Evolutionary conservation across 2,329 filamentous ascomycete genomes (phyloP).

Genomic region (Tolypocladium amazonense): DNA sequence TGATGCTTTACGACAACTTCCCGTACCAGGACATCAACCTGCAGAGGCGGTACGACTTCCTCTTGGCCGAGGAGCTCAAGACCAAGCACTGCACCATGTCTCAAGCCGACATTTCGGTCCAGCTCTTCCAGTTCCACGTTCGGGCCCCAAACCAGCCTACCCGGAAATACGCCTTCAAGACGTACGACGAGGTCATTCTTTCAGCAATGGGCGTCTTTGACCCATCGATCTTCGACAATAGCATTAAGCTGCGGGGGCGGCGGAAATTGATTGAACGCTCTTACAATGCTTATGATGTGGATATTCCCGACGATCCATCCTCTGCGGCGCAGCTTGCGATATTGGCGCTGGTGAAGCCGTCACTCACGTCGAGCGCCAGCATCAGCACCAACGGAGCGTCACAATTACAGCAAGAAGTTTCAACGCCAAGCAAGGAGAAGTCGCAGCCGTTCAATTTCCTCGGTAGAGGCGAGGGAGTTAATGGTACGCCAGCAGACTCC

Average conservation of each 20-base stretch:
- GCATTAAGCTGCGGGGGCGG: constrained; percentile 65
- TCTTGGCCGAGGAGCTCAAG: constrained; percentile 92
- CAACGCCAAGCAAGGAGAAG: constrained; percentile 52
- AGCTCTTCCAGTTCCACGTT: constrained; percentile 82
- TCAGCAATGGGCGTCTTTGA: constrained; percentile 92
- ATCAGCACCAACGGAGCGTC: constrained; percentile 27
- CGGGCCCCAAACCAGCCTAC: constrained; percentile 82
- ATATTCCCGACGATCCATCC: constrained; percentile 75
- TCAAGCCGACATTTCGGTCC: constrained; percentile 79
- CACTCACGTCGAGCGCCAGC: constrained; percentile 29
- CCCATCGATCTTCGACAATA: constrained; percentile 76
- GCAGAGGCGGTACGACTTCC: constrained; percentile 77
- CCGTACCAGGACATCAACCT: constrained; percentile 94
- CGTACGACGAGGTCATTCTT: constrained; percentile 92
- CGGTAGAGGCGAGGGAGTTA: constrained; percentile 54
- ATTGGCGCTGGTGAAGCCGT: constrained; percentile 48
- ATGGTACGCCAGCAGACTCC: constrained; percentile 73
- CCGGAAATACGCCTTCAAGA: constrained; percentile 89
- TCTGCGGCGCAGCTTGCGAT: constrained; percentile 73
- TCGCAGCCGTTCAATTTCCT: constrained; percentile 60
- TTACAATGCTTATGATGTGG: constrained; percentile 86
- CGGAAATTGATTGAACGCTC: constrained; percentile 77
- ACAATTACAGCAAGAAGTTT: constrained; percentile 33
- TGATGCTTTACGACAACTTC: constrained; percentile 95
- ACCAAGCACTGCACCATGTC: constrained; percentile 86